Evolutionary conservation across 352 stramenopile species (phyloP), one percentile per base, ranked within the genome.

Genomic region (Blastocystis sp.): DNA sequence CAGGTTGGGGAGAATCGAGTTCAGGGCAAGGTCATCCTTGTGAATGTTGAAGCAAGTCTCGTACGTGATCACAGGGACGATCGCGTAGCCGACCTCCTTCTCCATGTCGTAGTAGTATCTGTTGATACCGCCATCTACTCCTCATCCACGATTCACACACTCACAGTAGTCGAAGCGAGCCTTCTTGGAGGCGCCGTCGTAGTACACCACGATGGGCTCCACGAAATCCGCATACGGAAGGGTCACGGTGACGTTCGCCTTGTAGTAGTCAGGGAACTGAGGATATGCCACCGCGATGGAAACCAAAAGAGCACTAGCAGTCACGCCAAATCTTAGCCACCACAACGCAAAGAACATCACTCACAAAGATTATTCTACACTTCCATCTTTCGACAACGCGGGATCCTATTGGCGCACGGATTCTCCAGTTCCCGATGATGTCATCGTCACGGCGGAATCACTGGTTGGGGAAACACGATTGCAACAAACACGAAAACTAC

Each of bases 181-280:
- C 53, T 71, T 90, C 43, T 76, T 74, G 10, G 59, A 43, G 40
- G 19, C 56, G 80, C 82, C 93, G 78, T 93, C 93, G 76, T 95
- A 95, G 90, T 94, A 96, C 89, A 94, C 93, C 88, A 94, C 95
- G 34, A 96, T 89, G 3, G 93, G 93, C 89, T 96, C 93, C 5
- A 94, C 91, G 82, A 96, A 92, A 82, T 94, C 90, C 67, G 95
- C 94, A 84, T 96, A 96, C 0, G 93, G 93, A 92, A 96, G 94
- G 88, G 94, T 92, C 79, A 96, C 91, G 0, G 92, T 95, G 21
- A 96, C 84, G 34, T 92, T 95, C 76, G 93, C 93, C 89, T 95
- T 92, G 80, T 95, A 96, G 84, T 94, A 92, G n/a, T 86, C 91
- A 23, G 93, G 92, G 76, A 95, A 95, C 4, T 90, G 70, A 9